Base-by-base conservation (phyloP, 2,329 filamentous ascomycete species). In the Xylariaceae sp. region DNA sequence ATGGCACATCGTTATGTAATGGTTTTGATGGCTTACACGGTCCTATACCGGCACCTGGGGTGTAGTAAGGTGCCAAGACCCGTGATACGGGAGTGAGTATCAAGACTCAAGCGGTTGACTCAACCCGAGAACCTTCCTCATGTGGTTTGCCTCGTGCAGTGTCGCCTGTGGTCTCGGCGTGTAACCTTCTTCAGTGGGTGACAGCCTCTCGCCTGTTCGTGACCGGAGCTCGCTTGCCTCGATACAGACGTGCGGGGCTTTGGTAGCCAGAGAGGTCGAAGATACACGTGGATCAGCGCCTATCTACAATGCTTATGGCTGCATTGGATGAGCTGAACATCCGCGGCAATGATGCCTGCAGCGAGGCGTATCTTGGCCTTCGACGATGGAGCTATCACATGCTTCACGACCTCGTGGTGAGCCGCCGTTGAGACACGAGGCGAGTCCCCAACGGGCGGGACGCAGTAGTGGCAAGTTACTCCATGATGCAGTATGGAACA, bases 141-240 rank as follows among this genome's bases (percentile, higher is more conserved):
- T 37, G 34, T 13, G 19, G 34, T 34, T 17, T 32, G 33, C 7
- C 7, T 17, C 4, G 17, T 18, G 17, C 33, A 18, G 33, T 17
- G 17, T 4, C 33, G 17, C 33, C n/a, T 18, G 15, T 17, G n/a
- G 17, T 19, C 33, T 19, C 9, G 9, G 22, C 19, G 16, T 37
- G 34, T 15, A 26, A 37, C 34, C 34, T 37, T 37, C 22, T 37
- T 24, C 17, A 8, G 34, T 28, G 34, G 34, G 19, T 26, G 17
- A 8, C 33, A 18, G 17, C 15, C 33, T 17, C 30, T 32, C 15
- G 13, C 13, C 13, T 13, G 13, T 32, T 4, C 13, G 30, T 26
- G 22, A 26, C 22, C 22, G 22, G 22, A 26, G 6, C 6, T 6
- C 22, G 6, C 22, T 26, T 26, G 22, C 6, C 6, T 26, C 22